Base-by-base conservation (phyloP, 2,329 filamentous ascomycete species). In the Ophiostoma fasciatum region DNA sequence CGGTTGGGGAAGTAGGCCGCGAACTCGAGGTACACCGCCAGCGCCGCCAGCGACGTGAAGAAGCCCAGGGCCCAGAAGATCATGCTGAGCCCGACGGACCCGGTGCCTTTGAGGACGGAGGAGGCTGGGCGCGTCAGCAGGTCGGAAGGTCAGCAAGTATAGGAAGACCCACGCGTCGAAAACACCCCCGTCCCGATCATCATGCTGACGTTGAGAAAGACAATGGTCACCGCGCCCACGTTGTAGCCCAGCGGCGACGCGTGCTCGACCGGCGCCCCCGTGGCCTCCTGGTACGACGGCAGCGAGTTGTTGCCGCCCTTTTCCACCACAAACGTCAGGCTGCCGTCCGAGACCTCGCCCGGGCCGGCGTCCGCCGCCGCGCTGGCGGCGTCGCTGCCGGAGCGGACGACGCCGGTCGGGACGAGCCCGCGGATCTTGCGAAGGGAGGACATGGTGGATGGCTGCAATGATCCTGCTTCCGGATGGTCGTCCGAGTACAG, bases 1-100 rank as follows among this genome's bases (percentile, higher is more conserved):
- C 76, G 67, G 47, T 68, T 78, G 1, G 75, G 74, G 40, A 80
- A 81, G 42, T 74, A 79, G 1, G 70, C 62, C 0, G 73, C 66
- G 12, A 70, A 67, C 46, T 81, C 76, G 8, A 79, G 64, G 38
- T 79, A 79, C 0, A 76, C 64, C 0, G 62, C 56, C 4, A 78
- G 61, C 2, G 65, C 66, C 3, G 68, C 61, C 0, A 62, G 49
- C 0, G 73, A 66, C 35, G 76, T 69, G 25, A 78, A 33, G 38
- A 70, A 69, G 4, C 76, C 76, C 11, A 80, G 60, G 2, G 67
- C 52, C 75, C 76, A 80, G 53, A 71, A 79, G 12, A 81, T 61
- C 38, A 81, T 53, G 23, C 64, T 60, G 1, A 79, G 52, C 1
- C 76, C 76, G 8, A 79, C 60, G 0, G 74, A 78, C 1, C 75